These are phyloP conservation scores for Fusarium scirpi DNA, from an alignment of 2,329 filamentous ascomycete species.

Conservation along the genomic window DNA sequence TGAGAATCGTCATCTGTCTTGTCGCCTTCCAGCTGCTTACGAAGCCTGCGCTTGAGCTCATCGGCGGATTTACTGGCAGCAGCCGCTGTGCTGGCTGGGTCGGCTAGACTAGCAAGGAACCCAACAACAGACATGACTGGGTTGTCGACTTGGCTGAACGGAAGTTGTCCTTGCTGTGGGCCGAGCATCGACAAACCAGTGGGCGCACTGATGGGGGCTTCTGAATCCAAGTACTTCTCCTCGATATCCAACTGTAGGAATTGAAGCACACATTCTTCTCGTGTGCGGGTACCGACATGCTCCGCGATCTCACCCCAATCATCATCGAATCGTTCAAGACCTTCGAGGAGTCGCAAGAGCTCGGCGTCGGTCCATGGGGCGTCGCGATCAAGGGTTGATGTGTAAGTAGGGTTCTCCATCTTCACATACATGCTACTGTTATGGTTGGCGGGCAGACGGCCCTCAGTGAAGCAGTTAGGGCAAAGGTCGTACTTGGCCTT, in stretches of 20 bases:
- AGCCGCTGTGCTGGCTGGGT: conserved; percentile 89
- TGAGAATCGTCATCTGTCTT: conserved; percentile 55
- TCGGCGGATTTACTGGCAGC: conserved; percentile 90
- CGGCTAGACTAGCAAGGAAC: conserved; percentile 91
- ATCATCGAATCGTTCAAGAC: conserved; percentile 91
- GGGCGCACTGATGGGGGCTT: conserved; percentile 64
- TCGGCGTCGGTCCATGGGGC: conserved; percentile 93
- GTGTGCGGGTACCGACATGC: conserved; percentile 89
- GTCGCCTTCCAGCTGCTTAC: conserved; percentile 77
- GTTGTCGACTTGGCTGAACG: conserved; percentile 93
- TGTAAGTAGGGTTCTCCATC: conserved; percentile 88
- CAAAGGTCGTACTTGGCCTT: conserved; percentile 89
- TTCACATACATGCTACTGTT: conserved; percentile 85
- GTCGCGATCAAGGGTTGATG: conserved; percentile 82
- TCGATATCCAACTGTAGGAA: conserved; percentile 98
- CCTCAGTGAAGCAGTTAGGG: conserved; percentile 89
- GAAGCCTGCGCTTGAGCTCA: conserved; percentile 83
- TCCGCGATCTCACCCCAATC: conserved; percentile 95
- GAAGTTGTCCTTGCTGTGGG: conserved; percentile 81
- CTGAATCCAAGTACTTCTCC: conserved; percentile 92
- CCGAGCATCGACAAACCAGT: conserved; percentile 75
- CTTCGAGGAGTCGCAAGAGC: conserved; percentile 88
- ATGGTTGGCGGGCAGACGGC: conserved; percentile 83
- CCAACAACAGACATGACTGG: conserved; percentile 96
- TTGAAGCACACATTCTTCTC: conserved; percentile 96